These are phyloP conservation scores for Lagenaria siceraria DNA, from an alignment of 306 rosid genomes.

Conservation along the genomic window DNA sequence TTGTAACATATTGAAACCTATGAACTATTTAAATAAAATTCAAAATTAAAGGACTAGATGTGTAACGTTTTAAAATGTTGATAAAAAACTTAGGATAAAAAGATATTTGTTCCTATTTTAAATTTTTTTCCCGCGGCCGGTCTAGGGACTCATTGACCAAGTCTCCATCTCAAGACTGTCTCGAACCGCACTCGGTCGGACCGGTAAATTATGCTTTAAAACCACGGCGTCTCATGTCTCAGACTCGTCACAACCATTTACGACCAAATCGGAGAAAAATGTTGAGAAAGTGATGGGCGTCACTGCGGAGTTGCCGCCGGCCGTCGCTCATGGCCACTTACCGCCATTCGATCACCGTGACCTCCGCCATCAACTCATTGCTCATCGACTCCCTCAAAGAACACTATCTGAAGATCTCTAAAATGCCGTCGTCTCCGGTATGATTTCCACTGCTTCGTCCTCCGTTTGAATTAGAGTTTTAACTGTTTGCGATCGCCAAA, in stretches of 20 bases:
- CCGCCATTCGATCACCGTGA: slow-evolving; percentile 24
- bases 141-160: not conserved
- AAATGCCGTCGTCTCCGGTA: slow-evolving; percentile 75
- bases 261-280: slow-evolving; percentile 15
- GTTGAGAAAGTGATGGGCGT: slow-evolving; percentile 37
- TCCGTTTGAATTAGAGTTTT: not conserved
- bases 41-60: too few species aligned
- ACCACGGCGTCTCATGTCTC: not conserved
- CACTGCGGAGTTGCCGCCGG: slow-evolving; percentile 9
- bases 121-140: not conserved
- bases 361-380: slow-evolving; percentile 61
- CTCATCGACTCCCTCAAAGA: slow-evolving; percentile 79
- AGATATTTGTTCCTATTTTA: too few species aligned
- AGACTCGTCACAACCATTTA: not conserved
- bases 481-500: not conserved
- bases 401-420: slow-evolving; percentile 68
- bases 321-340: slow-evolving; percentile 9
- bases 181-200: not conserved
- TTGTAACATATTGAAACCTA: too few species aligned
- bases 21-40: too few species aligned
- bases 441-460: not conserved
- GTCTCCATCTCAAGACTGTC: not conserved
- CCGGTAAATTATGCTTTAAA: not conserved
- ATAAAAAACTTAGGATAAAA: too few species aligned
- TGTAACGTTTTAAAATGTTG: too few species aligned